Evolutionary conservation across 2,329 filamentous ascomycete species (phyloP), one percentile per base, ranked within the genome.

Genomic region (Fusarium graminum): DNA sequence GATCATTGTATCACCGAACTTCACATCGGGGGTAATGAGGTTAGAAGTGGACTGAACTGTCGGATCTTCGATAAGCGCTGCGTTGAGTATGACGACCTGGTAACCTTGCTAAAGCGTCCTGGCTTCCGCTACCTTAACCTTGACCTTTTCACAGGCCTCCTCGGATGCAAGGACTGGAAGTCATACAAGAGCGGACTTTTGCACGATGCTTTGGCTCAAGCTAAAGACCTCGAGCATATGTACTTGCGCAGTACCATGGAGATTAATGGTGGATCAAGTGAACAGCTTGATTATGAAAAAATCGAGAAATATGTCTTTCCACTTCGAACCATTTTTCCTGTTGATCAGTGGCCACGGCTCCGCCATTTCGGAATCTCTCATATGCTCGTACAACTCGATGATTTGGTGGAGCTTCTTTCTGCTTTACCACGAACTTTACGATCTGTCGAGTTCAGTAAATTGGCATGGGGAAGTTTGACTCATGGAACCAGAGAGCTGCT

Each of bases 191-290:
- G 14, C 1, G 22, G 53, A 1, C 56, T 59, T 1, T 0, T 59
- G 0, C 1, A 4, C 7, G 26, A 44, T 2, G 43, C 26, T 16
- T 8, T 59, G 6, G 22, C 53, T 5, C 12, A 52, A 34, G 56
- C 43, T 4, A 59, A 59, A 4, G 26, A 51, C 2, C 6, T 59
- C 1, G 4, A 22, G 2, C 22, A 44, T 9, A 1, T 59, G 3
- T 28, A 11, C 3, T 0, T 59, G 1, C 43, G 30, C 3, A 14
- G 29, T 1, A 25, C 43, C 1, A 51, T 38, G 3, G 4, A 30
- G 0, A 17, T 29, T 1, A 3, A 0, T 1, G 11, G 28, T 0
- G 36, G 12, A 4, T 4, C 0, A 1, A 7, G 7, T 7, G 8
- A 9, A 6, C 39, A n/a, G 0, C 7, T 32, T 13, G 3, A 10